phyloP scores from a whole-genome alignment of 148 eudicot genomes.

The Vaccinium myrtillus region DNA sequence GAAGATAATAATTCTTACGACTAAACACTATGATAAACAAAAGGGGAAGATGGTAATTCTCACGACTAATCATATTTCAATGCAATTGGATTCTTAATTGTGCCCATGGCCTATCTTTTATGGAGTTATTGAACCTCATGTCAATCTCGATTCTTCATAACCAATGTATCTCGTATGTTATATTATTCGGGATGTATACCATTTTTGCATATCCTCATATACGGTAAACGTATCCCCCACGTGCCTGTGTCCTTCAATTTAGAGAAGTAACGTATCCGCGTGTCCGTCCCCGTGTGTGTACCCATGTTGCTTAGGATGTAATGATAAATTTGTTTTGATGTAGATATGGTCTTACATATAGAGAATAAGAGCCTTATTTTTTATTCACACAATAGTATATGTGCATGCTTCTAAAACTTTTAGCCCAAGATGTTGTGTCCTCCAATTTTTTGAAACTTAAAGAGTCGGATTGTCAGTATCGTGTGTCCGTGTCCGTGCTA shows the following conservation, averaged over 20 bases:
- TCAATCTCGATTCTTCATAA: neutral
- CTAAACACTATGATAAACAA: too few species aligned
- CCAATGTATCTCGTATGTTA: neutral
- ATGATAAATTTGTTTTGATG: neutral
- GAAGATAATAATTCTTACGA: neutral
- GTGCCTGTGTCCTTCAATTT: neutral
- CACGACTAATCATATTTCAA: neutral
- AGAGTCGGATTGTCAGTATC: neutral
- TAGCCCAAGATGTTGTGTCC: neutral
- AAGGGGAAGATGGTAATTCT: neutral
- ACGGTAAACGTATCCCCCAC: neutral
- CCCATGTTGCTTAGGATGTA: neutral
- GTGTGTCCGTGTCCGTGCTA: neutral
- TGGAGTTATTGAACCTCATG: neutral
- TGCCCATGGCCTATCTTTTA: neutral
- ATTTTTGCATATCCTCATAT: neutral
- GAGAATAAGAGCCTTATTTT: neutral
- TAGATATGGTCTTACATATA: neutral
- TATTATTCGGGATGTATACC: neutral
- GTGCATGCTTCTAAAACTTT: neutral
- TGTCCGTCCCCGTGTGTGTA: neutral
- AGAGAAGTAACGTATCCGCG: neutral
- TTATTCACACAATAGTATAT: neutral
- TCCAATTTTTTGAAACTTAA: neutral
- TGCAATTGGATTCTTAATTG: neutral